Conservation (phyloP, 2,329 filamentous ascomycete genomes). For the Nigrograna mackinnonii region DNA sequence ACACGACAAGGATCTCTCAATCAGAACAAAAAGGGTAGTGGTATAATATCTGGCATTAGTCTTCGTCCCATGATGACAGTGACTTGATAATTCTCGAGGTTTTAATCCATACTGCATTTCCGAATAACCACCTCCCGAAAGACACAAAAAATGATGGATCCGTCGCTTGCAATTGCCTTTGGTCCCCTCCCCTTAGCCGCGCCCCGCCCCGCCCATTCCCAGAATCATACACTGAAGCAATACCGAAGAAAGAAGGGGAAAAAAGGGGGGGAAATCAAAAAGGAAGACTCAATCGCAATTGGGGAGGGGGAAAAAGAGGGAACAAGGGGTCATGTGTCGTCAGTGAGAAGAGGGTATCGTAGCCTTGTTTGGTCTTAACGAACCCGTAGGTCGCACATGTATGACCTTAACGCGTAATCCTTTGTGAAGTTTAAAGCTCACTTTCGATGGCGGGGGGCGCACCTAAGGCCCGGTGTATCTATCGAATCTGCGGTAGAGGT, state of each 20-base stretch:
- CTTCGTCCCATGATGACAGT: too few species aligned
- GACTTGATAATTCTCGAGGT: too few species aligned
- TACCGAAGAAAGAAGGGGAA: neutral
- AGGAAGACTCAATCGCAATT: neutral
- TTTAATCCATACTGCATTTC: neutral
- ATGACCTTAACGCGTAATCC: too few species aligned
- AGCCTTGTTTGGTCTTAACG: neutral
- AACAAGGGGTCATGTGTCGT: neutral
- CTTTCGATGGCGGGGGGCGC: neutral
- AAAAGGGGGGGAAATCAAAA: neutral
- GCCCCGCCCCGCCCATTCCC: too few species aligned
- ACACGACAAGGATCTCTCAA: neutral
- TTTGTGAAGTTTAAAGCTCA: conserved; percentile 1
- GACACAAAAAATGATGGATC: conserved; percentile 1
- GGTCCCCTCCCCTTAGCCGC: too few species aligned
- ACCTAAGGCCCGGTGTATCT: conserved; percentile 35
- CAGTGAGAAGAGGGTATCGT: neutral
- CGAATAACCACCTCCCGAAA: neutral
- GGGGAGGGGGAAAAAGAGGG: neutral
- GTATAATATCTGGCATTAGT: too few species aligned
- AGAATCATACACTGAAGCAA: neutral
- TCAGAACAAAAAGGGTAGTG: neutral
- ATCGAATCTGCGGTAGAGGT: conserved; percentile 25
- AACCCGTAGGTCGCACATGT: too few species aligned
- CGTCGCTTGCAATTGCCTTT: neutral